Evolutionary conservation across 805 yeast species (phyloP).

Genomic region (Yarrowia sp.): DNA sequence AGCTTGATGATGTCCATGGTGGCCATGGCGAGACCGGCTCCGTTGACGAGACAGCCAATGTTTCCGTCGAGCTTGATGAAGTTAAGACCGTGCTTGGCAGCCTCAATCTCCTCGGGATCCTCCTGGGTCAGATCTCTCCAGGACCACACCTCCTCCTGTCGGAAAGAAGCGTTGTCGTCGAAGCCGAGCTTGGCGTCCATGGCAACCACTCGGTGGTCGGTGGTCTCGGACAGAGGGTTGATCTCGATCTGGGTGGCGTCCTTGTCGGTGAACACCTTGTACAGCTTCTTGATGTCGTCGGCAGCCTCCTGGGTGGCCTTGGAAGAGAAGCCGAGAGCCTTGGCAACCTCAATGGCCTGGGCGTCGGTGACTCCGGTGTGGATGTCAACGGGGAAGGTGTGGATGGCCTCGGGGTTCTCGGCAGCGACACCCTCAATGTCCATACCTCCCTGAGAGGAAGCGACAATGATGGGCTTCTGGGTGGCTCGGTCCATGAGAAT

Average conservation of each 20-base stretch:
- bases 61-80: slow-evolving; percentile 98
- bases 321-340: slow-evolving; percentile 78
- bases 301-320: slow-evolving; percentile 87
- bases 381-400: slow-evolving; percentile 81
- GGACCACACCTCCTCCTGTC: slow-evolving; percentile 91
- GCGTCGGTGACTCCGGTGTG: slow-evolving; percentile 79
- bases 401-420: slow-evolving; percentile 87
- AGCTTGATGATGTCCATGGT: slow-evolving; percentile 99
- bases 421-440: slow-evolving; percentile 99
- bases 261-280: slow-evolving; percentile 85
- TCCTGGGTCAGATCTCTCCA: slow-evolving; percentile 99
- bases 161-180: slow-evolving; percentile 94
- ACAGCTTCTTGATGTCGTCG: slow-evolving; percentile 81
- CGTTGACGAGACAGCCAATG: slow-evolving; percentile 98
- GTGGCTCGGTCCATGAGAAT: slow-evolving; percentile 92
- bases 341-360: slow-evolving; percentile 78
- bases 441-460: slow-evolving; percentile 99
- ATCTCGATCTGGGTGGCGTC: slow-evolving; percentile 99
- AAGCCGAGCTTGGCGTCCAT: slow-evolving; percentile 99
- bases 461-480: slow-evolving; percentile 91
- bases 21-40: slow-evolving; percentile 99
- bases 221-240: slow-evolving; percentile 95
- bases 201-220: slow-evolving; percentile 87
- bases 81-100: slow-evolving; percentile 87
- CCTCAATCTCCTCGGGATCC: slow-evolving; percentile 96